A percentile compares a stretch with the other conserved stretches of the same genome.
phyloP scores from a whole-genome alignment of 1,139 yeast genomes.

The Yamadazyma siamensis region DNA sequence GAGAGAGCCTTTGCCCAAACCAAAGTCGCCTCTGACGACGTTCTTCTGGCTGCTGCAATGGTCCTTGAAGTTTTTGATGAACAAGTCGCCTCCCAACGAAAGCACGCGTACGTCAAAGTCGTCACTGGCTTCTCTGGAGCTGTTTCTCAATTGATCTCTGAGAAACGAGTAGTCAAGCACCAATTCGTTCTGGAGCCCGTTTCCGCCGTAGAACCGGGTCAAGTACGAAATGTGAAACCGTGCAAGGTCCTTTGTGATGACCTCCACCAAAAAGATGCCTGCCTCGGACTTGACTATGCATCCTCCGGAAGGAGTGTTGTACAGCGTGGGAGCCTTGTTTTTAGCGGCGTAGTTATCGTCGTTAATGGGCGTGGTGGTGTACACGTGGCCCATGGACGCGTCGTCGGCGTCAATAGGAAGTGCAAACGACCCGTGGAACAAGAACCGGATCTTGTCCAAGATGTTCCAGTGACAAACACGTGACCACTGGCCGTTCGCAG shows the following conservation, averaged over 20 bases:
- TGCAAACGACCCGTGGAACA: constrained; percentile 77
- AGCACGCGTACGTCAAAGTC: constrained; percentile 49
- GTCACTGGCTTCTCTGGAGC: constrained; percentile 23
- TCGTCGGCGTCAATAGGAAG: constrained; percentile 55
- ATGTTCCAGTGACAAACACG: constrained; percentile 76
- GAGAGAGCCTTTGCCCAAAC: constrained; percentile 31
- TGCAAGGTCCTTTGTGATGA: constrained; percentile 60
- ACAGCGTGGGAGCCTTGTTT: constrained; percentile 23
- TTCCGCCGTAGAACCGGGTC: constrained; percentile 55
- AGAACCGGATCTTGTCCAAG: constrained; percentile 71
- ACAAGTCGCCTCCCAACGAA: constrained; percentile 39
- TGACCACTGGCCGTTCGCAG: constrained; percentile 55
- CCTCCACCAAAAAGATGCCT: constrained; percentile 75
- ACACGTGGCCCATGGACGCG: constrained; percentile 24
- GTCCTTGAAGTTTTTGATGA: constrained; percentile 28
- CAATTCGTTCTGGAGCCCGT: constrained; percentile 55
- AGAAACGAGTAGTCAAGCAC: constrained; percentile 45
- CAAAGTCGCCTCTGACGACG: constrained; percentile 40
- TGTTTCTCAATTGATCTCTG: constrained; percentile 34
- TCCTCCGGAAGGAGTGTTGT: constrained; percentile 32
- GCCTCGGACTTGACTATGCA: constrained; percentile 49
- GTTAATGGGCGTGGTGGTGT: constrained; percentile 21
- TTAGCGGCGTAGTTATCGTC: constrained; percentile 17
- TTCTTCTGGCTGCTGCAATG: constrained; percentile 15
- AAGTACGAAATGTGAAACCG: constrained; percentile 58